These are phyloP conservation scores for Ceratobasidium sp. DNA, from an alignment of 1,284 basidiomycete species.

Conservation along the genomic window DNA sequence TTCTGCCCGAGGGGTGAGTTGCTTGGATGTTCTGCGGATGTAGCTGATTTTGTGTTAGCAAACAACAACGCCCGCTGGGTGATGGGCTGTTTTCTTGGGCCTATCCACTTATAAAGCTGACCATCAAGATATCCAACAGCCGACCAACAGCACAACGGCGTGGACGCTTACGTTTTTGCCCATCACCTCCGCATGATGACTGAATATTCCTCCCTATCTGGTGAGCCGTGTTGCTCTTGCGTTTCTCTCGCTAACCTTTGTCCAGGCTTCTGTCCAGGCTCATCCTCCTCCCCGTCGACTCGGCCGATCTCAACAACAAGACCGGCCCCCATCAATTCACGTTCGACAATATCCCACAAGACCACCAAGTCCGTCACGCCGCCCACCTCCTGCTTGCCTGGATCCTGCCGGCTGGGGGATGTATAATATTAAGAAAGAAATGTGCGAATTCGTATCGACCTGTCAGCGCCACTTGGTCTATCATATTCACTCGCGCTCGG, in stretches of 20 bases:
- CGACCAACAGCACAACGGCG: constrained; percentile 68
- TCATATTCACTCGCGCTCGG: constrained; percentile 70
- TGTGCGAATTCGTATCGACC: constrained; percentile 72
- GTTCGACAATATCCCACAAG: constrained; percentile 60
- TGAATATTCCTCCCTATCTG: constrained; percentile 77
- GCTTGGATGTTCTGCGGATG: constrained; percentile 42
- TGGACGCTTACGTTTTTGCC: constrained; percentile 83
- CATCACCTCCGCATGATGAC: constrained; percentile 76
- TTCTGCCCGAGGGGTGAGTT: constrained; percentile 67
- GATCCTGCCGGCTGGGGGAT: constrained; percentile 70
- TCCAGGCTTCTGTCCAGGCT: constrained; percentile 64
- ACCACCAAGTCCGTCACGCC: constrained; percentile 58
- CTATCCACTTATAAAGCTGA: constrained; percentile 63
- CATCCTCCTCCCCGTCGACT: constrained; percentile 73
- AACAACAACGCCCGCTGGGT: constrained; percentile 67
- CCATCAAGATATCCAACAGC: constrained; percentile 56
- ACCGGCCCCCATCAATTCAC: constrained; percentile 65
- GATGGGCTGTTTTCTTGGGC: constrained; percentile 71
- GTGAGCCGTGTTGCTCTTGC: not conserved
- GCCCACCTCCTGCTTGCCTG: constrained; percentile 64
- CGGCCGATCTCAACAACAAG: constrained; percentile 60
- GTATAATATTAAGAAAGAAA: constrained; percentile 76
- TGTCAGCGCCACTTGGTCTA: constrained; percentile 79
- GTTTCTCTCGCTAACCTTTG: not conserved
- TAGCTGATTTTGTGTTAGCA: constrained; percentile 57